Percentiles rank a stretch among this genome's conserved stretches.
phyloP scores from a whole-genome alignment of 768 basidiomycete species.

The Lentinula boryana region DNA sequence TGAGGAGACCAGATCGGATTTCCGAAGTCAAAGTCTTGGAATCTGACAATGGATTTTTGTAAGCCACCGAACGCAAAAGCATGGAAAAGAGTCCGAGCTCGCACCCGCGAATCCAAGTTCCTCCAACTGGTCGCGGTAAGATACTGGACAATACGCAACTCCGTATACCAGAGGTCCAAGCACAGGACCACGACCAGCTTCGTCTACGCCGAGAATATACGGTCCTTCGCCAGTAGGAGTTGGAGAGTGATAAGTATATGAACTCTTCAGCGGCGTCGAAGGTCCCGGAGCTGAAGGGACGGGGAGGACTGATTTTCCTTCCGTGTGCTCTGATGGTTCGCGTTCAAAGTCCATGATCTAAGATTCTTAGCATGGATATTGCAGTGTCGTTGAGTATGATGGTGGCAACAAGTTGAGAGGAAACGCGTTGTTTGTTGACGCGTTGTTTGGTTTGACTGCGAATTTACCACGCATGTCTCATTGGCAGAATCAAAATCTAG shows the following conservation, averaged over 20 bases:
- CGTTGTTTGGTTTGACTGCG: background rate
- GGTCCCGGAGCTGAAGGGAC: constrained; percentile 58
- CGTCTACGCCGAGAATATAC: constrained; percentile 98
- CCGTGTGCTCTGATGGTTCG: background rate
- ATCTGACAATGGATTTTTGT: constrained; percentile 40
- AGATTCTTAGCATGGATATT: too few species aligned
- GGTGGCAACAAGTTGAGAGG: background rate
- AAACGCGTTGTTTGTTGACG: constrained; percentile 5
- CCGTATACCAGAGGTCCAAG: constrained; percentile 95
- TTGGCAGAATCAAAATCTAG: too few species aligned
- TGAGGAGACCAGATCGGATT: constrained; percentile 57
- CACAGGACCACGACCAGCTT: constrained; percentile 94
- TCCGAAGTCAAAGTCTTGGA: constrained; percentile 85
- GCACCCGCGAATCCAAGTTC: constrained; percentile 87
- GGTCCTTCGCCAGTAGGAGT: constrained; percentile 65
- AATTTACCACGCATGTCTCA: too few species aligned
- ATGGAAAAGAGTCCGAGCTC: background rate
- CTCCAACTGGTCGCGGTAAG: constrained; percentile 70
- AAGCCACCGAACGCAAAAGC: background rate
- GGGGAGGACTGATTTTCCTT: background rate
- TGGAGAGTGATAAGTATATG: constrained; percentile 76
- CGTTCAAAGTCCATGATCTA: background rate
- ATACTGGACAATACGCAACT: constrained; percentile 84
- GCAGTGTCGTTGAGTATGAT: background rate
- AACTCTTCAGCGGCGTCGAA: constrained; percentile 51